Conservation (phyloP, 2,329 filamentous ascomycete species). For the Epichloe sibirici region DNA sequence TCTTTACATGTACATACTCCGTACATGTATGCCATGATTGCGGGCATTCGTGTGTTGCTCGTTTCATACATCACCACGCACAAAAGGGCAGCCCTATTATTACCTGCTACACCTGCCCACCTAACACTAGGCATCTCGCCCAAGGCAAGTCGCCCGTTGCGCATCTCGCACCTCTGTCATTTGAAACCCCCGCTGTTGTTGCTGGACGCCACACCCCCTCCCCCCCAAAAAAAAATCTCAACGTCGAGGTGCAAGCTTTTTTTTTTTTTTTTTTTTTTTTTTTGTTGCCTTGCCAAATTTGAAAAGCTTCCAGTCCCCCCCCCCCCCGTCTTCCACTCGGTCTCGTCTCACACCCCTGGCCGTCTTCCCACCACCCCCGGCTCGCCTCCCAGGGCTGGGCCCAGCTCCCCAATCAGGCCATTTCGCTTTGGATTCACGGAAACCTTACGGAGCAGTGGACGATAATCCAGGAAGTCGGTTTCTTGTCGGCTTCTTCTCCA, state of each 20-base stretch:
- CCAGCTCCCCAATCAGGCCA: conserved; percentile 14
- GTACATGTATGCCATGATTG: neutral
- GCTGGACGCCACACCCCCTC: neutral
- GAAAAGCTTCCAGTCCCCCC: neutral
- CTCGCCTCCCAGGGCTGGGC: conserved; percentile 1
- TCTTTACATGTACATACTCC: neutral
- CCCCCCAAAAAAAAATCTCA: neutral
- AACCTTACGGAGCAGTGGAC: neutral
- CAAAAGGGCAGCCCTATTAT: neutral
- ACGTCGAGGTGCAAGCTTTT: neutral
- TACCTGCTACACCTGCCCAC: neutral
- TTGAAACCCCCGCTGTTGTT: neutral
- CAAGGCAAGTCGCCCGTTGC: too few species aligned
- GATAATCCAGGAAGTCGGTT: conserved; percentile 5
- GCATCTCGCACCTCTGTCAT: neutral
- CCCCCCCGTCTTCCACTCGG: too few species aligned
- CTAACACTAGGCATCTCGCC: too few species aligned
- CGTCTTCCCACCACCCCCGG: conserved; percentile 1
- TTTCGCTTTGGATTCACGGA: conserved; percentile 7
- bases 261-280: neutral
- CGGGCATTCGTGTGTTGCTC: neutral
- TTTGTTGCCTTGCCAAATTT: too few species aligned
- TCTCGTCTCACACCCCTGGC: conserved; percentile 1
- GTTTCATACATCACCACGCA: neutral
- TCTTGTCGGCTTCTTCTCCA: conserved; percentile 7